Base-by-base conservation (phyloP, 1,284 basidiomycete species). In the Apiotrichum porosum region DNA sequence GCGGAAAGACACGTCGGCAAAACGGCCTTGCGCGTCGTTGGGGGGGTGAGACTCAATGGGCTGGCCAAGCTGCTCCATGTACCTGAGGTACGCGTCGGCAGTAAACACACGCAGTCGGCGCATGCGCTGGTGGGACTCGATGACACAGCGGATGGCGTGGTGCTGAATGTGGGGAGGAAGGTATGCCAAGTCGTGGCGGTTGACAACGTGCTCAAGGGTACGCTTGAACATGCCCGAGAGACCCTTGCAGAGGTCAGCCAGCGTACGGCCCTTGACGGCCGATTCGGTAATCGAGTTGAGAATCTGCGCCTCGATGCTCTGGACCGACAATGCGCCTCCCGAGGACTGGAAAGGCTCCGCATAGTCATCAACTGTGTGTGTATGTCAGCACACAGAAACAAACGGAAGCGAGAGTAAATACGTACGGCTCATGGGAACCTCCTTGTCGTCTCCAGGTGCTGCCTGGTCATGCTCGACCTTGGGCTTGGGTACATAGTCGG, bases 91-190 rank as follows among this genome's bases (percentile, higher is more conserved):
- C 5, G 52, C 50, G 18, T 47, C 42, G 1, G 56, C 45, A 6
- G 54, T 46, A 49, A 61, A 68, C 2, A 59, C 37, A 15, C 66
- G 54, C 5, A 68, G 44, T 17, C 69, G 63, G 4, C 65, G 58
- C 45, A 68, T 63, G 28, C 61, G 59, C 8, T 60, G 58, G 21
- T 45, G 37, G 2, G 56, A 59, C 48, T 71, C 69, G 47, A 69
- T 66, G 28, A 56, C 49, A 5, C 54, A 53, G 23, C 52, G 56
- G 12, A 65, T 61, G 9, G 52, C 47, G 3, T 52, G 39, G 21
- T 51, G 48, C 34, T 59, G 57, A 6, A 71, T 49, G 32, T 68
- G 61, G 1, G 63, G 56, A 0, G 65, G 64, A 0, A 60, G 37
- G 22, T 35, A 52, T 14, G 47, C 55, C 1, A 54, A 54, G 26